Conservation (phyloP, 2,329 filamentous ascomycete genomes). For the Cladosporium colombiae region DNA sequence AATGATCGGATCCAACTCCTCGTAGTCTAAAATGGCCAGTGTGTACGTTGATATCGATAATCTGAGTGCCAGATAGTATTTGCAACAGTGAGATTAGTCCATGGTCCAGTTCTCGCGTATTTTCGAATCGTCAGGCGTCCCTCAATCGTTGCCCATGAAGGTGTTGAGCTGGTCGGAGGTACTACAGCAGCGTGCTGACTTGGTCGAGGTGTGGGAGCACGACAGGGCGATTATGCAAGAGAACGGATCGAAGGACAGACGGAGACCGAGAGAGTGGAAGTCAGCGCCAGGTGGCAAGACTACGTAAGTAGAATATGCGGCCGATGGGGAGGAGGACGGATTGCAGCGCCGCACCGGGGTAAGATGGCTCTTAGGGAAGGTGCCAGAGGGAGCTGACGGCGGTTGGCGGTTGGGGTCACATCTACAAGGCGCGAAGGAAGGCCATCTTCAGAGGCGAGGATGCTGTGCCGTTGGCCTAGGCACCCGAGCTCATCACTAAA, state of each 20-base stretch:
- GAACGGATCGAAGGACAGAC: background rate
- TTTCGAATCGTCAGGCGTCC: slow-evolving; percentile 2
- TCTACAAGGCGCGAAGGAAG: slow-evolving; percentile 18
- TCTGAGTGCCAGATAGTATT: background rate
- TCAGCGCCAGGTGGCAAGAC: slow-evolving; percentile 13
- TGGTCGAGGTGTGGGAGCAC: slow-evolving; percentile 14
- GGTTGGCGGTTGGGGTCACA: slow-evolving; percentile 2
- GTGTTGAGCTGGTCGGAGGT: slow-evolving; percentile 2
- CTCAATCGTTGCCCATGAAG: background rate
- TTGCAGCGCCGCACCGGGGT: slow-evolving; percentile 16
- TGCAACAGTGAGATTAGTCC: slow-evolving; percentile 1
- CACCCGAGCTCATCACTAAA: slow-evolving; percentile 2
- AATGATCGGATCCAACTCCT: background rate
- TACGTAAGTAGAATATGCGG: slow-evolving; percentile 14
- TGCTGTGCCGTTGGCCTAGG: slow-evolving; percentile 10
- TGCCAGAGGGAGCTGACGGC: slow-evolving; percentile 8
- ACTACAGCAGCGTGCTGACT: slow-evolving; percentile 12
- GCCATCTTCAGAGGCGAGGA: slow-evolving; percentile 17
- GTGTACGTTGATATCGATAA: background rate
- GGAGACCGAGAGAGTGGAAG: slow-evolving; percentile 13
- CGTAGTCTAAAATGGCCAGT: background rate
- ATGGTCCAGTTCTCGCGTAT: background rate
- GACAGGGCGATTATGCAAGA: slow-evolving; percentile 10
- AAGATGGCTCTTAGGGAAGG: slow-evolving; percentile 18
- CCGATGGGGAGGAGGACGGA: background rate